Conservation (phyloP, 129 eudicot species). For the Saussurea involucrata region DNA sequence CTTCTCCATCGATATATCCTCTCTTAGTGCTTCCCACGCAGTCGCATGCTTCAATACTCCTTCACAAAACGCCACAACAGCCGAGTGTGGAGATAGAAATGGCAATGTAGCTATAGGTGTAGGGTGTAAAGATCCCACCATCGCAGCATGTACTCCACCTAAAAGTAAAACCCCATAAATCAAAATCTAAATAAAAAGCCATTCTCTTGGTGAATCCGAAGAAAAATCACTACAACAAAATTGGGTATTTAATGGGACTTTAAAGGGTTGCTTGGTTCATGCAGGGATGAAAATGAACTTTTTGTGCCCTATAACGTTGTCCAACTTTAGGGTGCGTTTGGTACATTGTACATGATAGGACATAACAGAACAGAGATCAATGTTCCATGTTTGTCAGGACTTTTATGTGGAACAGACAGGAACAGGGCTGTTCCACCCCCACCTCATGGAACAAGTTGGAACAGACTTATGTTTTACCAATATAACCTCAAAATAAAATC, state of each 20-base stretch:
- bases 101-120: conserved; percentile 91
- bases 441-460: no score
- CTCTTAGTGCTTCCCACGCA: conserved; percentile 87
- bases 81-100: conserved; percentile 96
- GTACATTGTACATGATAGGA: no score
- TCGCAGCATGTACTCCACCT: conserved; percentile 99
- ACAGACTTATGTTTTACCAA: no score
- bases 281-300: no score
- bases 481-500: no score
- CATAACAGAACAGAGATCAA: no score
- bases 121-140: conserved; percentile 96
- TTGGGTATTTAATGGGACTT: no score
- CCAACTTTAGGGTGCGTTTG: no score
- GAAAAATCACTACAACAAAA: background rate
- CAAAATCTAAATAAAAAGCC: background rate
- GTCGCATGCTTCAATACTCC: conserved; percentile 86
- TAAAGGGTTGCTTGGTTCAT: background rate
- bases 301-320: background rate
- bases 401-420: no score
- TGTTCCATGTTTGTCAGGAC: no score
- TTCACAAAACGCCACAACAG: conserved; percentile 97
- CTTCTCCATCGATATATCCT: conserved; percentile 44
- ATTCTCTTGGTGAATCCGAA: background rate
- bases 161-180: conserved; percentile 7
- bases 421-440: no score